These are phyloP conservation scores for Colletotrichum sp. DNA, from an alignment of 2,329 filamentous ascomycete genomes.

Conservation along the genomic window DNA sequence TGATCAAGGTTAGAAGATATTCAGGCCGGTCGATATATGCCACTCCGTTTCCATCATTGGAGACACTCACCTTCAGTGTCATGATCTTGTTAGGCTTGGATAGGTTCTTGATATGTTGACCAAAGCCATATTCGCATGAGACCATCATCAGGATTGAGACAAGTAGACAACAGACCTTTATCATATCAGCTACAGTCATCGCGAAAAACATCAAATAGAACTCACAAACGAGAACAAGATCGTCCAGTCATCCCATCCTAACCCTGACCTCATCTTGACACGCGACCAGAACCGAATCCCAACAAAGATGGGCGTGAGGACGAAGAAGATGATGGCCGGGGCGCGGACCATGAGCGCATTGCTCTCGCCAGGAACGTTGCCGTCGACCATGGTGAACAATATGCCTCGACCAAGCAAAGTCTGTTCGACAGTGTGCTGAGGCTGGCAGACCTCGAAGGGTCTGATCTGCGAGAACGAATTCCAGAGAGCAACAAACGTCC, in stretches of 20 bases:
- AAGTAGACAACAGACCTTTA: conserved; percentile 37
- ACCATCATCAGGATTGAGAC: conserved; percentile 44
- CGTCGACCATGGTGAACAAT: conserved; percentile 27
- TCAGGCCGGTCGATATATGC: accelerated
- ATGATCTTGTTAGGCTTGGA: conserved; percentile 35
- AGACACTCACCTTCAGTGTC: conserved; percentile 37
- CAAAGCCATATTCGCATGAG: conserved; percentile 46
- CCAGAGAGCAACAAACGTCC: neutral
- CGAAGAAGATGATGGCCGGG: conserved; percentile 47
- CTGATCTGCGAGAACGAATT: neutral
- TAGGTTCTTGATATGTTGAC: conserved; percentile 42
- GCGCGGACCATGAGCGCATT: conserved; percentile 41
- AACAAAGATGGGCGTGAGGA: conserved; percentile 45
- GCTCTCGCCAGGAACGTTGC: conserved; percentile 35
- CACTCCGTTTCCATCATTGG: neutral
- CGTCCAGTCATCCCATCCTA: conserved; percentile 47
- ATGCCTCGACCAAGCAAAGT: neutral
- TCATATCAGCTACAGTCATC: neutral
- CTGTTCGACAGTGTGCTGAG: neutral
- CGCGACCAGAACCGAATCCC: conserved; percentile 44
- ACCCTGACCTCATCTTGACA: conserved; percentile 35
- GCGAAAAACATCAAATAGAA: accelerated
- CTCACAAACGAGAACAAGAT: conserved; percentile 46
- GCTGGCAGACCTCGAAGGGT: neutral
- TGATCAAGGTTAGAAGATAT: conserved; percentile 23